phyloP scores from a whole-genome alignment of 1,139 yeast species.

The Geotrichum carabidarum region DNA sequence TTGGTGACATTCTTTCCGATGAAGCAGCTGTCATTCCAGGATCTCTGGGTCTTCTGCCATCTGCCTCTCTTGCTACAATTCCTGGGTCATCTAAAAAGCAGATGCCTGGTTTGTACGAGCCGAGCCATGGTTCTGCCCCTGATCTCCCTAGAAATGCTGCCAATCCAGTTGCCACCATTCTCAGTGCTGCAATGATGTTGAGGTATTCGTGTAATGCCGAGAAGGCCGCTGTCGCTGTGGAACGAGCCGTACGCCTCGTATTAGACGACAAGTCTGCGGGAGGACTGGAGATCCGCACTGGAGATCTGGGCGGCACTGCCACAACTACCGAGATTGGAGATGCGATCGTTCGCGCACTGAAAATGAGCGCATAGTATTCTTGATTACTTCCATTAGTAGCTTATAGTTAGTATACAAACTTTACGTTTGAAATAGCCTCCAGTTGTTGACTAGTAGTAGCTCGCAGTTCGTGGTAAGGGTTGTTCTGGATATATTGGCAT shows the following conservation, averaged over 20 bases:
- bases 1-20: conserved; percentile 83
- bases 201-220: conserved; percentile 65
- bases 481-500: background rate
- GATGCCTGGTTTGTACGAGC: conserved; percentile 84
- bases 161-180: conserved; percentile 80
- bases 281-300: conserved; percentile 63
- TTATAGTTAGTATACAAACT: too few species aligned
- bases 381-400: too few species aligned
- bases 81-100: conserved; percentile 63
- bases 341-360: conserved; percentile 47
- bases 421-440: too few species aligned
- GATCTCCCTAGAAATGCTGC: conserved; percentile 74
- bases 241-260: conserved; percentile 66
- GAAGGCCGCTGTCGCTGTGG: conserved; percentile 68
- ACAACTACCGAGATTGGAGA: conserved; percentile 76
- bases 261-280: conserved; percentile 46
- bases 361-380: background rate
- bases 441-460: too few species aligned
- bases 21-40: conserved; percentile 89
- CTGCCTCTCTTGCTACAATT: conserved; percentile 78
- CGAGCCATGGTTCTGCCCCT: conserved; percentile 94
- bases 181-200: conserved; percentile 84
- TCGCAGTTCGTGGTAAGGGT: background rate
- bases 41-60: conserved; percentile 75
- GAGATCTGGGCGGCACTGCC: conserved; percentile 66